Evolutionary conservation across 2,329 filamentous ascomycete species (phyloP), one percentile per base, ranked within the genome.

Genomic region (Xylariaceae sp.): DNA sequence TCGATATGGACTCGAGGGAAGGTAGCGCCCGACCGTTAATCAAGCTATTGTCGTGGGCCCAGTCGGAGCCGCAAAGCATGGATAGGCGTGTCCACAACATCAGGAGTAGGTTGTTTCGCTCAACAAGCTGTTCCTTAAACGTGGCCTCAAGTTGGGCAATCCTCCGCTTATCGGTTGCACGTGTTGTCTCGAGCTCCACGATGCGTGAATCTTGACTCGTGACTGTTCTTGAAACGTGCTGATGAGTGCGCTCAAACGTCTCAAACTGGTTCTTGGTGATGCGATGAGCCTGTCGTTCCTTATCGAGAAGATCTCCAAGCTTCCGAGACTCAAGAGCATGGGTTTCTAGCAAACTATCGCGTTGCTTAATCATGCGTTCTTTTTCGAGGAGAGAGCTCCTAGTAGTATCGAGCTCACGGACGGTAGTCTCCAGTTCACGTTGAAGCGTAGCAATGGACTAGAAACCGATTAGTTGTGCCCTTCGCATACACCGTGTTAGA

Each of bases 31-130:
- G 88, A 26, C 91, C 89, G 65, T 94, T 92, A 67, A 97, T 88
- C 29, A 96, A 82, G 54, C 87, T 87, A 70, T 97, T 91, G 65
- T 87, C 85, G 69, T 96, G 88, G 3, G 88, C 84, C 92, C 94
- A 99, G 67, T 97, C 94, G 0, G 84, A 81, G 8, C 94, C 94
- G 65, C 94, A 97, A 43, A 97, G 79, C 0, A 83, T 80, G 3
- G 89, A 91, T 6, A 99, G 79, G 45, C 88, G 83, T 60, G 92
- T 92, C 94, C 94, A 99, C 4, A 97, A 76, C n/a, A 84, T 80
- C 27, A 96, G 81, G 19, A 97, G 79, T 50, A 99, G 77, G 57
- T 89, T 87, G 72, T 97, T 96, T 53, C 94, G 86, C 72, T 97
- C 94, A 43, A 80, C 81, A 40, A 97, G 80, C 72, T 97, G 91